Evolutionary conservation across 805 yeast genomes (phyloP).

Genomic region (Priceomyces haplophilus): DNA sequence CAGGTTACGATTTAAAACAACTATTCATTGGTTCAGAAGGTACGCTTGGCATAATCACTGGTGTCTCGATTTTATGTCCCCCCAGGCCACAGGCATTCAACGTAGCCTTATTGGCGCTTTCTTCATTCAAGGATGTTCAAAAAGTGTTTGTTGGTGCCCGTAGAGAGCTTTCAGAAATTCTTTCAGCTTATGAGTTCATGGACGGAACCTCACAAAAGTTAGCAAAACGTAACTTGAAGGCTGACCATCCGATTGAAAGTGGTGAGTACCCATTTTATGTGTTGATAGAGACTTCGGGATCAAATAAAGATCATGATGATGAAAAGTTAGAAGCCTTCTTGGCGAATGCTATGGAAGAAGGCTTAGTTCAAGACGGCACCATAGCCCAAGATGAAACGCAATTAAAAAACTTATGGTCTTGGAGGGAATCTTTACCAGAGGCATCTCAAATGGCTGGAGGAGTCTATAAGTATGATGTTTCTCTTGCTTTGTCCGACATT

Average conservation of each 20-base stretch:
- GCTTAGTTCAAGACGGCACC: conserved; percentile 85
- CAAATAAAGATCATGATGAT: conserved; percentile 89
- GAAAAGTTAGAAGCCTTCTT: conserved; percentile 82
- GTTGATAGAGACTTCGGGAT: conserved; percentile 93
- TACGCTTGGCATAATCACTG: conserved; percentile 86
- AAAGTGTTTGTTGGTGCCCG: conserved; percentile 77
- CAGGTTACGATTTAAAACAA: conserved; percentile 92
- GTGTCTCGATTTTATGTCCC: conserved; percentile 85
- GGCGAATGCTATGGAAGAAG: conserved; percentile 82
- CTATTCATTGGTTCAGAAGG: conserved; percentile 94
- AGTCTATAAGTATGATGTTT: conserved; percentile 95
- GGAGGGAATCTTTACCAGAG: conserved; percentile 95
- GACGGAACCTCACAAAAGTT: conserved; percentile 67
- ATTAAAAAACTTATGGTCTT: conserved; percentile 77
- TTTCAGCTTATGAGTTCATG: conserved; percentile 94
- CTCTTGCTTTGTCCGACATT: conserved; percentile 78
- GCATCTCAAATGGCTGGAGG: conserved; percentile 85
- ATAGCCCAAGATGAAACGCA: conserved; percentile 95
- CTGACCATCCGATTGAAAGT: conserved; percentile 74
- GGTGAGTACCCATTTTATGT: conserved; percentile 82
- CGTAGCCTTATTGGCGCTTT: conserved; percentile 83
- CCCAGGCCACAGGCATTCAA: conserved; percentile 81
- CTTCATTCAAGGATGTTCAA: conserved; percentile 80
- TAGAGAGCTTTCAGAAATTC: conserved; percentile 73
- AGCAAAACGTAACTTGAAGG: conserved; percentile 57